Conservation (phyloP, 1,139 yeast genomes). For the Geotrichum aggregatum region DNA sequence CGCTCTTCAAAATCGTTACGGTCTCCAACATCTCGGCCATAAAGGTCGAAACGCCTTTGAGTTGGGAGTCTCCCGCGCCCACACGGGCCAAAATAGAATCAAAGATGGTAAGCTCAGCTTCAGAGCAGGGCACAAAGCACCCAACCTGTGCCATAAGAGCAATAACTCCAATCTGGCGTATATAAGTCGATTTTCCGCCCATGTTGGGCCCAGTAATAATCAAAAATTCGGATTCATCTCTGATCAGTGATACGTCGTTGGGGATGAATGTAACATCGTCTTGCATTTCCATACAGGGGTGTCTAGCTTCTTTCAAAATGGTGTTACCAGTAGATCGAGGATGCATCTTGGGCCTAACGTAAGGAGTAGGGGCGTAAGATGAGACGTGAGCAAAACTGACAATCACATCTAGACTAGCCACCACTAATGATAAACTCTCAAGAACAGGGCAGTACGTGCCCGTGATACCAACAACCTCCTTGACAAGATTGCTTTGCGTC, state of each 20-base stretch:
- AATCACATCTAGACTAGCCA: slow-evolving; percentile 79
- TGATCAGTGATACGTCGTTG: slow-evolving; percentile 63
- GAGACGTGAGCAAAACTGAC: slow-evolving; percentile 83
- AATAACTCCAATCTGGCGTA: slow-evolving; percentile 86
- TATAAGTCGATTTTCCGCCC: slow-evolving; percentile 97
- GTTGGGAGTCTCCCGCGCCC: slow-evolving; percentile 97
- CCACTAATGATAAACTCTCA: slow-evolving; percentile 55
- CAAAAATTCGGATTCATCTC: slow-evolving; percentile 57
- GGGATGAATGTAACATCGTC: slow-evolving; percentile 84
- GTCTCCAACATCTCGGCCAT: slow-evolving; percentile 99
- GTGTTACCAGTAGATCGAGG: slow-evolving; percentile 53
- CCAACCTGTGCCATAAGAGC: slow-evolving; percentile 90
- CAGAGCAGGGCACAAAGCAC: slow-evolving; percentile 75
- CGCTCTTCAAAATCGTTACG: slow-evolving; percentile 82
- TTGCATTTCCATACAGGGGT: slow-evolving; percentile 90
- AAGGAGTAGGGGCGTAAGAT: slow-evolving; percentile 76
- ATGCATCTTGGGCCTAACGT: slow-evolving; percentile 65
- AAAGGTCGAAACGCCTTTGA: slow-evolving; percentile 93
- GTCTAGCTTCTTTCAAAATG: slow-evolving; percentile 68
- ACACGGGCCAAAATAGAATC: slow-evolving; percentile 93
- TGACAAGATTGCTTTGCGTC: slow-evolving; percentile 72
- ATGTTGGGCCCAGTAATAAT: slow-evolving; percentile 96
- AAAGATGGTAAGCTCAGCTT: slow-evolving; percentile 73
- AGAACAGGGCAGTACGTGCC: slow-evolving; percentile 77
- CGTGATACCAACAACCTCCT: slow-evolving; percentile 75